Evolutionary conservation across 2,329 filamentous ascomycete genomes (phyloP), one percentile per base, ranked within the genome.

Genomic region (Fusarium sp.): DNA sequence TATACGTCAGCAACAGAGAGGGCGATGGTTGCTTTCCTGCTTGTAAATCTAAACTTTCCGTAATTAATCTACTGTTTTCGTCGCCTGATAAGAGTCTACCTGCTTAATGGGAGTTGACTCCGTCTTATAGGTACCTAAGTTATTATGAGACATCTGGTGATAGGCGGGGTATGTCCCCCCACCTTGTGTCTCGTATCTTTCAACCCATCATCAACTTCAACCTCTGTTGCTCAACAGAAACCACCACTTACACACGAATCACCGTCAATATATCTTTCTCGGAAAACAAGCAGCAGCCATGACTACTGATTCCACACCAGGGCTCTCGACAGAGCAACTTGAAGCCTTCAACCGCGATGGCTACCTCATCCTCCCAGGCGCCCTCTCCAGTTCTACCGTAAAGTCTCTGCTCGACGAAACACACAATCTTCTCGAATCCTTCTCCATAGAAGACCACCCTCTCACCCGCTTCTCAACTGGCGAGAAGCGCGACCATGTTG

Each of bases 401-500:
- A 75, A 83, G 12, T 79, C 84, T 24, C 86, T 97, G 4, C 85
- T 97, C 15, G 75, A 78, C 59, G 92, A 96, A 77, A 95, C 93
- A 6, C 82, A 89, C 72, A 79, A 80, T 31, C 84, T 97, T 62
- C 90, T 98, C 44, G 80, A 87, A 50, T 81, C 84, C 61, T 93
- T 99, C 78, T 84, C 88, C 34, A 83, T 98, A n/a, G 82, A 86
- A 32, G 85, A 90, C 55, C 95, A 98, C 77, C 94, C 95, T 1
- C 89, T 98, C 83, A 98, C 95, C 8, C 90, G 89, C 73, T 99
- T 99, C 84, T 91, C 90, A 28, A 97, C 94, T 0, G 93, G 93
- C 67, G 88, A 78, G 82, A 88, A 70, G 79, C 83, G 73, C 41
- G 85, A 88, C 59, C 94, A 98, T 78, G 91, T 97, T 10, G 93